Base-by-base conservation (phyloP, 208 protist genomes). In the Crithidia mellificae region DNA sequence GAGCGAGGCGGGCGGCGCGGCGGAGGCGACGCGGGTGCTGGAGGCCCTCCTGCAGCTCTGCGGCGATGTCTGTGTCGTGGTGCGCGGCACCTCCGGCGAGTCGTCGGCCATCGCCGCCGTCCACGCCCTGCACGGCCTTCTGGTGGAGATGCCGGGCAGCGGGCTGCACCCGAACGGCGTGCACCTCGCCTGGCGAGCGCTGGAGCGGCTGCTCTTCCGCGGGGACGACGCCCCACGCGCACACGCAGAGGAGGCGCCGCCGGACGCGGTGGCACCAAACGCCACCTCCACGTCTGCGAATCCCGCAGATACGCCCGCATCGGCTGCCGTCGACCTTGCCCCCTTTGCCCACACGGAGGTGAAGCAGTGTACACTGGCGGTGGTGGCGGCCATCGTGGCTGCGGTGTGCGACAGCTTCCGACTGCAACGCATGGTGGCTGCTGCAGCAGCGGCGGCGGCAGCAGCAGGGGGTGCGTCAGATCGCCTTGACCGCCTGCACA, bases 331-430 rank as follows among this genome's bases (percentile, higher is more conserved):
- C 3, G 17, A 24, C n/a, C 7, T 1, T 22, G 12, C 46, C 0
- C 61, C 46, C 0, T 65, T 46, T 34, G 47, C 63, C 14, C 74
- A 83, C 50, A 88, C 78, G 24, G 63, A 49, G 50, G 51, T 49
- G 51, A 80, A 76, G 63, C 80, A 89, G 57, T 84, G 81, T 53
- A 88, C 83, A 11, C 39, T 64, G 25, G 69, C 79, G 12, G 83
- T 92, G 2, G 74, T 89, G 47, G 51, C 73, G 3, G 72, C 70
- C 15, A 61, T 84, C 25, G 78, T 86, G 22, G 75, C 73, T 6
- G 77, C 83, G 17, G 36, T 89, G 32, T 85, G 83, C 51, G 80
- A 88, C 68, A 77, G 81, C 29, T 83, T 86, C 41, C 68, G 77
- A 29, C 59, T 75, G 8, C 72, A 75, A 51, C 71, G 77, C 14